A percentile compares a stretch with the other conserved stretches of the same genome.
Evolutionary conservation across 768 basidiomycete species (phyloP).

Genomic region (Suillus luteus): DNA sequence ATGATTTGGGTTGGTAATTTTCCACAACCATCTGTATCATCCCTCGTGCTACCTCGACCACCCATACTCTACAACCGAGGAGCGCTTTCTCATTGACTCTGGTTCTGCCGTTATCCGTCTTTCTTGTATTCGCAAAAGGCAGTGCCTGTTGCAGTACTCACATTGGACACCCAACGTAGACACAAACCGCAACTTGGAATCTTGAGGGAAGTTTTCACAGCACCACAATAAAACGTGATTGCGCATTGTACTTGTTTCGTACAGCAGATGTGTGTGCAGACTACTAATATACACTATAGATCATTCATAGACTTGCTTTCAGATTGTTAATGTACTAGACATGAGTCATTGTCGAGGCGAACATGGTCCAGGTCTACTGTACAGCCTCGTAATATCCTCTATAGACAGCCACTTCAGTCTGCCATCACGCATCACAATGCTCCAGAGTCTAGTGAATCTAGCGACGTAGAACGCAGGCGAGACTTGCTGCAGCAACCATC

Average conservation of each 20-base stretch:
- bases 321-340: not conserved
- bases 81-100: not conserved
- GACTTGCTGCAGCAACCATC: not conserved
- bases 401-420: not conserved
- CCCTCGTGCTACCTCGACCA: not conserved
- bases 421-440: not conserved
- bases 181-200: not conserved
- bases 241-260: not conserved
- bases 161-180: not conserved
- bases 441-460: not conserved
- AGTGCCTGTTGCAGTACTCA: not conserved
- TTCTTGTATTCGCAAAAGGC: not conserved
- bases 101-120: not conserved
- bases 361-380: not conserved
- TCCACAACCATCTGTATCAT: not conserved
- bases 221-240: not conserved
- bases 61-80: not conserved
- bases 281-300: not conserved
- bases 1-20: not conserved
- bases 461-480: not conserved
- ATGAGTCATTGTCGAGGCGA: not conserved
- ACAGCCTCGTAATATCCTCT: not conserved
- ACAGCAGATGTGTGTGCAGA: not conserved
- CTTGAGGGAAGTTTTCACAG: not conserved
- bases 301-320: not conserved